Conservation (phyloP, 2,329 filamentous ascomycete species). For the Fusarium austroafricanum region DNA sequence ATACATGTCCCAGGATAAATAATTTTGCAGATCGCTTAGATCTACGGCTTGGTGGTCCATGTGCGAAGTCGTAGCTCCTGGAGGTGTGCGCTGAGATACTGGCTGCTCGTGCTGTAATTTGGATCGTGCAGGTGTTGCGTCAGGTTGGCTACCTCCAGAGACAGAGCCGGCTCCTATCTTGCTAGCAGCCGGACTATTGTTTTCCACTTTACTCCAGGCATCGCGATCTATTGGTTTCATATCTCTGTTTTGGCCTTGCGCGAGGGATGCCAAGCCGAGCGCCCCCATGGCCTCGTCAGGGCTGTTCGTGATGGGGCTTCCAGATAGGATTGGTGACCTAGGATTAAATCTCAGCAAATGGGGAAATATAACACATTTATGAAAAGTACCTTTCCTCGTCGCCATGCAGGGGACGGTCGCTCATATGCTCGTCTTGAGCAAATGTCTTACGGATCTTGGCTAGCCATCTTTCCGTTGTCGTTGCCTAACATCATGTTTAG, state of each 20-base stretch:
- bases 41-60: conserved; percentile 54
- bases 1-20: conserved; percentile 56
- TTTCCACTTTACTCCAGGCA: conserved; percentile 27
- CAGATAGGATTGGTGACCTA: conserved; percentile 35
- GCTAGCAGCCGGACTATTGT: conserved; percentile 26
- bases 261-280: conserved; percentile 41
- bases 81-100: conserved; percentile 44
- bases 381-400: conserved; percentile 33
- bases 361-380: background rate
- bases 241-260: conserved; percentile 36
- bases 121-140: conserved; percentile 45
- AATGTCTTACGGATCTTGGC: conserved; percentile 52
- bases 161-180: conserved; percentile 29
- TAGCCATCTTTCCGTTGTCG: conserved; percentile 55
- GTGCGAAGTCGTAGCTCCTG: conserved; percentile 34
- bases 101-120: conserved; percentile 55
- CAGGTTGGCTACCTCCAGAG: conserved; percentile 26
- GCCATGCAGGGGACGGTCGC: conserved; percentile 35
- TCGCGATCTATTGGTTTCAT: conserved; percentile 32
- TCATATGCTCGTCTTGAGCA: conserved; percentile 45
- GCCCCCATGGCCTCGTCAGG: conserved; percentile 39
- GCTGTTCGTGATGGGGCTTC: conserved; percentile 37
- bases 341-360: conserved; percentile 2
- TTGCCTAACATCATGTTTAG: conserved; percentile 45
- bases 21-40: conserved; percentile 54